Evolutionary conservation across 2,329 filamentous ascomycete species (phyloP).

Genomic region (Fusarium ambrosium): DNA sequence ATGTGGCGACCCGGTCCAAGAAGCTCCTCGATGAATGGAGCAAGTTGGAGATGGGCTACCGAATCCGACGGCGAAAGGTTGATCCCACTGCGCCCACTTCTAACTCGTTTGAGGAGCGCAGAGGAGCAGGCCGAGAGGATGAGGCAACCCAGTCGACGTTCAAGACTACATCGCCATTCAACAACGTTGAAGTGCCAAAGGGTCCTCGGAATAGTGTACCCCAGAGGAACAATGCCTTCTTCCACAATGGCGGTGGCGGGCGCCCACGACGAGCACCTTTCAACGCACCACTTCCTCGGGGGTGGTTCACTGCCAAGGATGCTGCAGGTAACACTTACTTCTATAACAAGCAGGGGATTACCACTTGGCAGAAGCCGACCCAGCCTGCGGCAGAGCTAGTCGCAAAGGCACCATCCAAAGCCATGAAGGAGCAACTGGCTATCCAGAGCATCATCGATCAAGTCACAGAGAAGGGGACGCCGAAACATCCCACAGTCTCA

Average conservation of each 20-base stretch:
- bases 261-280: constrained; percentile 69
- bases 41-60: constrained; percentile 89
- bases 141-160: constrained; percentile 53
- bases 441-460: constrained; percentile 89
- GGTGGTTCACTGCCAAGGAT: constrained; percentile 86
- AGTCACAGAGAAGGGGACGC: constrained; percentile 77
- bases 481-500: constrained; percentile 67
- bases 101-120: constrained; percentile 74
- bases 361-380: constrained; percentile 86
- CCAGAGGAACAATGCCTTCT: constrained; percentile 67
- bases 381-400: constrained; percentile 74
- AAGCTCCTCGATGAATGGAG: constrained; percentile 87
- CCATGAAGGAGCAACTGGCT: constrained; percentile 74
- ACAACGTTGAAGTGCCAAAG: constrained; percentile 67
- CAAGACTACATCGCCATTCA: constrained; percentile 60
- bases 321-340: constrained; percentile 83
- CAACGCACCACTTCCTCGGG: constrained; percentile 75
- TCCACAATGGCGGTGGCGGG: constrained; percentile 53
- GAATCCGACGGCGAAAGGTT: constrained; percentile 90
- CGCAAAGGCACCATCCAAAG: constrained; percentile 75
- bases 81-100: constrained; percentile 74
- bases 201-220: constrained; percentile 71
- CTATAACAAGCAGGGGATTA: constrained; percentile 82
- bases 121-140: constrained; percentile 61
- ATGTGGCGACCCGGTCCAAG: constrained; percentile 79